Percentiles rank a stretch among this genome's conserved stretches.
phyloP scores from a whole-genome alignment of 495 filamentous ascomycete genomes.

The Cercophora sp. region DNA sequence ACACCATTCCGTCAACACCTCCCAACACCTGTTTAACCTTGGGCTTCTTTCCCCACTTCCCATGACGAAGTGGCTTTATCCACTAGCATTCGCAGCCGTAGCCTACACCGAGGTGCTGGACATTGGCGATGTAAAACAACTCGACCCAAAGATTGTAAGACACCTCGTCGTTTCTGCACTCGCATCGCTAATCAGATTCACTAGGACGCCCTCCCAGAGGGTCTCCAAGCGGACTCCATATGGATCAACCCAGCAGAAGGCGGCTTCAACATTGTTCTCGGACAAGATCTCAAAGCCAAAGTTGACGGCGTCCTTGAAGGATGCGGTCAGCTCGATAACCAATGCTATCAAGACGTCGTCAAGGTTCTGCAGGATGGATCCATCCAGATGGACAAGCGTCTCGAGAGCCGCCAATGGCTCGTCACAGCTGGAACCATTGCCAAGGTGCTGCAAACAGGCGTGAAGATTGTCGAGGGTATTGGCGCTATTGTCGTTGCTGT shows the following conservation, averaged over 20 bases:
- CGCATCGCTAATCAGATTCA: background rate
- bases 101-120: conserved; percentile 1
- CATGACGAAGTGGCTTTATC: background rate
- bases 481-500: background rate
- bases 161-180: background rate
- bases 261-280: conserved; percentile 2
- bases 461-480: background rate
- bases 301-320: conserved; percentile 6
- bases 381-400: conserved; percentile 7
- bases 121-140: conserved; percentile 2
- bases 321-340: background rate
- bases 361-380: conserved; percentile 1
- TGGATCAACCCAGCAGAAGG: conserved; percentile 1
- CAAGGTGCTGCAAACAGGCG: background rate
- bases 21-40: background rate
- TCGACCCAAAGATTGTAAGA: conserved; percentile 7
- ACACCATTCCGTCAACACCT: background rate
- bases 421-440: background rate
- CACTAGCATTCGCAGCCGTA: background rate
- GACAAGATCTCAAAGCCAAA: conserved; percentile 1
- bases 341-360: conserved; percentile 8
- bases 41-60: background rate
- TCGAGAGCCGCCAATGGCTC: background rate
- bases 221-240: conserved; percentile 1
- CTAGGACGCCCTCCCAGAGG: background rate